These are phyloP conservation scores for Nothophytophthora sp. DNA, from an alignment of 352 stramenopile species.

Conservation along the genomic window DNA sequence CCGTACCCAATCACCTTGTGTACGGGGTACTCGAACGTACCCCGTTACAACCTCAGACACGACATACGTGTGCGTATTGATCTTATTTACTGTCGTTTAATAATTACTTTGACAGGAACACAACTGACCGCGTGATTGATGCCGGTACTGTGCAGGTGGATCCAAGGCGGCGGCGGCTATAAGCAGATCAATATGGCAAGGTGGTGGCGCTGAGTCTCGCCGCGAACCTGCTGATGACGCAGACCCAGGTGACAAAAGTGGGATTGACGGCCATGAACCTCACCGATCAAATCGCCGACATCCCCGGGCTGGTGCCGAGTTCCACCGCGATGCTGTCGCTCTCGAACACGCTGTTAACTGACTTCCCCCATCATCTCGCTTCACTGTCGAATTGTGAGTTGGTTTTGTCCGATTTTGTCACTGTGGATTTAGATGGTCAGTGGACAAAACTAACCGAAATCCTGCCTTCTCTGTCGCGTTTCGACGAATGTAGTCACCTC, in stretches of 20 bases:
- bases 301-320: constrained; percentile 8
- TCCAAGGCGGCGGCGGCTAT: constrained; percentile 13
- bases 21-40: no score
- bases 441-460: background rate
- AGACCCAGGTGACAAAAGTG: constrained; percentile 14
- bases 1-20: no score
- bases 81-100: no score
- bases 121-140: no score
- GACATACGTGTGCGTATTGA: no score
- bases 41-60: no score
- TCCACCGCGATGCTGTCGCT: constrained; percentile 6
- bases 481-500: constrained; percentile 8
- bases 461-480: background rate
- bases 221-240: constrained; percentile 4
- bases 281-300: constrained; percentile 1
- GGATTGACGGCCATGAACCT: constrained; percentile 18
- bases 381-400: constrained; percentile 17
- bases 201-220: constrained; percentile 5
- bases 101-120: no score
- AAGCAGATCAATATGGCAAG: constrained; percentile 6
- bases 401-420: background rate
- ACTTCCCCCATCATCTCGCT: constrained; percentile 11
- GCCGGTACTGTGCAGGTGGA: no score
- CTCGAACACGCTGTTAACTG: constrained; percentile 8
- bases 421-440: background rate